A percentile compares a stretch with the other conserved stretches of the same genome.
These are phyloP conservation scores for Aspergillus sclerotialis DNA, from an alignment of 2,329 filamentous ascomycete species.

Conservation along the genomic window DNA sequence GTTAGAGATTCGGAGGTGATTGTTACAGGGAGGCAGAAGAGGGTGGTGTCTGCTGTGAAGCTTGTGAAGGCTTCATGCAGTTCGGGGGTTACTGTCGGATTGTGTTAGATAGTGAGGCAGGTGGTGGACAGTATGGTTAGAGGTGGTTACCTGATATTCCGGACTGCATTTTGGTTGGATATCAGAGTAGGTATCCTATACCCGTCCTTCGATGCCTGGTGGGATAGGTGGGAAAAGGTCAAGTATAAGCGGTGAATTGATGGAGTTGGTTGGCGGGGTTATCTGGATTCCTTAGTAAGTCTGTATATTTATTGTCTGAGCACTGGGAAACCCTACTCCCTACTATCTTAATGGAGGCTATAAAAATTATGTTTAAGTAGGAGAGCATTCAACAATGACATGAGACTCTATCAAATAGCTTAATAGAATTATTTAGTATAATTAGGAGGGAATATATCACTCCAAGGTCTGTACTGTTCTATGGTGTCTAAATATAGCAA, in stretches of 20 bases:
- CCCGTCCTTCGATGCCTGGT: background rate
- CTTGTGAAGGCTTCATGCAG: slow-evolving; percentile 40
- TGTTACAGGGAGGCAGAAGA: slow-evolving; percentile 41
- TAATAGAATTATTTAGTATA: no score
- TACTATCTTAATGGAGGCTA: no score
- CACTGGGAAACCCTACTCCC: background rate
- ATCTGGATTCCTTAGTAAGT: background rate
- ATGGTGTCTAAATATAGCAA: no score
- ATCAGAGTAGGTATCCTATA: slow-evolving; percentile 6
- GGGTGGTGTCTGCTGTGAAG: slow-evolving; percentile 34
- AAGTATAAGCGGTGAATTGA: slow-evolving; percentile 21
- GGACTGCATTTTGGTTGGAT: slow-evolving; percentile 38
- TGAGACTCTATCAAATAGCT: no score
- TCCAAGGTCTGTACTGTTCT: no score
- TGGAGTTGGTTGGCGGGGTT: slow-evolving; percentile 12
- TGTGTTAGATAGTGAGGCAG: slow-evolving; percentile 2
- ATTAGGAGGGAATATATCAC: no score
- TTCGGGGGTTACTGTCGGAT: slow-evolving; percentile 35
- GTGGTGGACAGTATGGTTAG: slow-evolving; percentile 1
- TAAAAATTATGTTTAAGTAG: no score
- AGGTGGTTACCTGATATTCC: slow-evolving; percentile 37
- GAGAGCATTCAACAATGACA: no score
- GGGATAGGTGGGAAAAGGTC: slow-evolving; percentile 6
- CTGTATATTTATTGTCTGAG: no score
- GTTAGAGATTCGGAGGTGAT: slow-evolving; percentile 39